A percentile compares a stretch with the other conserved stretches of the same genome.
Evolutionary conservation across 192 early-diverging fungal species (phyloP).

Genomic region (Endogone sp.): DNA sequence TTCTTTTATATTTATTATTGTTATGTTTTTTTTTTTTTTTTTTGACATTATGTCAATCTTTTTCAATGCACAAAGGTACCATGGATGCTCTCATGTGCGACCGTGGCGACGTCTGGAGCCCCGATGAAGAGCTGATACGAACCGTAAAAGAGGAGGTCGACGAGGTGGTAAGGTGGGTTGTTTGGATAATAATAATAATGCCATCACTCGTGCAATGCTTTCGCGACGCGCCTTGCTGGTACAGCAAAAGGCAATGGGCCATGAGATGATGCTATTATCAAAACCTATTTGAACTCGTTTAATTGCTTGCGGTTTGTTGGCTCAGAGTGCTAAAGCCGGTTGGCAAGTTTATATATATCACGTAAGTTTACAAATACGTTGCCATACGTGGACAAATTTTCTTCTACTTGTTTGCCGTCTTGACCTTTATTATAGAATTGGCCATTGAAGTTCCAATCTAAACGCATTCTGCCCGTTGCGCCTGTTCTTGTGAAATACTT

Average conservation of each 20-base stretch:
- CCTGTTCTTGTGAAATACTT: neutral
- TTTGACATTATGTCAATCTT: neutral
- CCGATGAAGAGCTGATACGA: conserved; percentile 61
- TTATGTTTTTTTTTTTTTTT: neutral
- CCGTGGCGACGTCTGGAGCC: conserved; percentile 86
- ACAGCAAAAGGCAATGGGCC: neutral
- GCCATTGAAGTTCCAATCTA: no score
- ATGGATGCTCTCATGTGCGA: conserved; percentile 90
- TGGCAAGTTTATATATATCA: conserved; percentile 84
- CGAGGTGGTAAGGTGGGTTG: conserved; percentile 52
- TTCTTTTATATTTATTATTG: neutral
- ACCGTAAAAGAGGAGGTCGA: conserved; percentile 67
- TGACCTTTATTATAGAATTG: no score
- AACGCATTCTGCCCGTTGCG: neutral
- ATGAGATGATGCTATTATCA: neutral
- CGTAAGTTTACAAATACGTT: conserved; percentile 59
- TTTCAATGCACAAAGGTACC: conserved; percentile 34
- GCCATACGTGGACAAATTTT: neutral
- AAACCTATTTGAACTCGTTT: neutral
- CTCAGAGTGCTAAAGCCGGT: conserved; percentile 62
- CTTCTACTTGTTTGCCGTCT: no score
- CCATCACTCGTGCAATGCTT: no score
- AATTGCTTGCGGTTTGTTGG: neutral
- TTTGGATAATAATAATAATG: neutral
- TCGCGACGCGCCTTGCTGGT: no score